Conservation (phyloP, 2,329 filamentous ascomycete species). For the Fusarium chaquense region DNA sequence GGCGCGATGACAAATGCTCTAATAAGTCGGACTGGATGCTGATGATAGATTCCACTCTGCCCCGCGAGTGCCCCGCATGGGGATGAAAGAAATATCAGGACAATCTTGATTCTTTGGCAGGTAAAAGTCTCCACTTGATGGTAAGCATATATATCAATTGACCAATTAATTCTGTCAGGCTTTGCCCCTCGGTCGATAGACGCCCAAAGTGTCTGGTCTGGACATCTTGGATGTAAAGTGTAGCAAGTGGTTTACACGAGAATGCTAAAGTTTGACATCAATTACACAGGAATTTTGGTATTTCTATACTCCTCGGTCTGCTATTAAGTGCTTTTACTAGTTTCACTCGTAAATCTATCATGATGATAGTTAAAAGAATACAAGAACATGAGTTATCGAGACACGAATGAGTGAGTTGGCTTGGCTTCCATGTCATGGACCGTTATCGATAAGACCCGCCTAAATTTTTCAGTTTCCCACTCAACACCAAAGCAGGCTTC, state of each 20-base stretch:
- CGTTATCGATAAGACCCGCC: slow-evolving; percentile 52
- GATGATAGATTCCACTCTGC: slow-evolving; percentile 36
- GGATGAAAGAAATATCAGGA: slow-evolving; percentile 24
- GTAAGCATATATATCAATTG: neutral
- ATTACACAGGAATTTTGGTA: neutral
- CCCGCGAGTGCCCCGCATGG: slow-evolving; percentile 45
- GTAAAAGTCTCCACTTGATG: neutral
- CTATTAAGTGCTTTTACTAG: neutral
- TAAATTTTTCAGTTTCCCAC: slow-evolving; percentile 49
- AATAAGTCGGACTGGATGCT: slow-evolving; percentile 21
- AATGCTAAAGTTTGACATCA: neutral
- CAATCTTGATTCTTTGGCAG: neutral
- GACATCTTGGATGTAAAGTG: neutral
- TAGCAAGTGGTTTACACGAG: neutral
- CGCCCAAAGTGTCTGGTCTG: neutral
- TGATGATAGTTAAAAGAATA: neutral
- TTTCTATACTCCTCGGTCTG: fast-evolving
- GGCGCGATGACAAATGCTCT: slow-evolving; percentile 45
- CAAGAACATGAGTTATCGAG: neutral
- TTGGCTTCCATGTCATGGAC: neutral
- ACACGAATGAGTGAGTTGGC: slow-evolving; percentile 1
- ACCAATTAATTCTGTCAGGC: slow-evolving; percentile 13
- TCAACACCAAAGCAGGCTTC: slow-evolving; percentile 40
- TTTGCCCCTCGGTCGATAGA: slow-evolving; percentile 13
- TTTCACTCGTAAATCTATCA: neutral